Percentiles rank a stretch among this genome's conserved stretches.
Evolutionary conservation across 371 early-diverging fungal genomes (phyloP).

Genomic region (Conidiobolus incongruus): DNA sequence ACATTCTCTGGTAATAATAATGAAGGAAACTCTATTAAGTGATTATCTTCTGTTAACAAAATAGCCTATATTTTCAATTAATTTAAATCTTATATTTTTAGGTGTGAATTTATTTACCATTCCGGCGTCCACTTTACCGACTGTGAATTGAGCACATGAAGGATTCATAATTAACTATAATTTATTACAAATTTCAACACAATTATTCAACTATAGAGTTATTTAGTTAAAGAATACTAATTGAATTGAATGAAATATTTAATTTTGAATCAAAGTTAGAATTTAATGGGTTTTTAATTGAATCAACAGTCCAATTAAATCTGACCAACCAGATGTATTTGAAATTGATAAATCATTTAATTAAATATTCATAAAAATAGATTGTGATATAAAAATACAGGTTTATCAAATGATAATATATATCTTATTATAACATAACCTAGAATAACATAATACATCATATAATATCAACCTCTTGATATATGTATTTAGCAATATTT

Average conservation of each 20-base stretch:
- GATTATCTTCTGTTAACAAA: constrained; percentile 82
- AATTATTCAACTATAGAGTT: no score
- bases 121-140: constrained; percentile 81
- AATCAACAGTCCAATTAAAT: neutral
- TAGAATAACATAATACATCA: no score
- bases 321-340: neutral
- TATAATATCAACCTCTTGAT: no score
- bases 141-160: constrained; percentile 59
- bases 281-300: neutral
- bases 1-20: constrained; percentile 86
- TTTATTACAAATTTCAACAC: neutral
- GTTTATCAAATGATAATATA: neutral
- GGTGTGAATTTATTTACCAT: constrained; percentile 19
- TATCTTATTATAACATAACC: neutral
- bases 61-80: constrained; percentile 35
- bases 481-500: no score
- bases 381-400: neutral
- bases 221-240: neutral
- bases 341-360: no score
- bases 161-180: neutral
- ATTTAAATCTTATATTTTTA: no score
- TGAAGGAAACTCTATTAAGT: constrained; percentile 92
- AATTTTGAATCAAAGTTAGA: neutral
- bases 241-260: neutral
- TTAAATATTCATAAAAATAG: neutral